Percentiles rank a stretch among this genome's conserved stretches.
phyloP scores from a whole-genome alignment of 805 yeast species.

The Hanseniaspora guilliermondii region DNA sequence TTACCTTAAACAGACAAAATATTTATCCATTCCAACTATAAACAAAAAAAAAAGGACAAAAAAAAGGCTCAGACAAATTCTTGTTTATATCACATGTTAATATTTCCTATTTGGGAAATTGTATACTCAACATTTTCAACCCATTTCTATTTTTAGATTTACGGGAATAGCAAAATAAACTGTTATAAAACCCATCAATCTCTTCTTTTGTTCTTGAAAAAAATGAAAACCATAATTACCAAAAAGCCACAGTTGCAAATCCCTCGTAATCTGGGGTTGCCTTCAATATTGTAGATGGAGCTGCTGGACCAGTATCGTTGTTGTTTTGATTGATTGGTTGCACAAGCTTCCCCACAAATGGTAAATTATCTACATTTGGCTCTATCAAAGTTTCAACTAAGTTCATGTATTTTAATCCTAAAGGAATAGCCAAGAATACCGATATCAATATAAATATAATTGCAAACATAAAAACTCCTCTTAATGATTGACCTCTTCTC shows the following conservation, averaged over 20 bases:
- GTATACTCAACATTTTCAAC: not conserved
- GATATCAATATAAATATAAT: conserved; percentile 31
- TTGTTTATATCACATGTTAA: not conserved
- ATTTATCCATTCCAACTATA: not conserved
- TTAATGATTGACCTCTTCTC: conserved; percentile 32
- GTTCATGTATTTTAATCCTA: conserved; percentile 25
- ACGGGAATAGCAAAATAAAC: not conserved
- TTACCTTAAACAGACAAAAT: not conserved
- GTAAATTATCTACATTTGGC: not conserved
- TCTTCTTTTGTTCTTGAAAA: not conserved
- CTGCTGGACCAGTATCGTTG: conserved; percentile 49
- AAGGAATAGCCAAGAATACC: conserved; percentile 37
- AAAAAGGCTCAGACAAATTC: not conserved
- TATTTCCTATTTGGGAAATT: not conserved
- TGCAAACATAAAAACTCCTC: conserved; percentile 38
- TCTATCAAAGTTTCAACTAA: not conserved
- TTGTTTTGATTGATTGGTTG: conserved; percentile 52
- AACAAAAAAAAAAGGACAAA: not conserved
- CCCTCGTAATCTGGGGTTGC: conserved; percentile 1
- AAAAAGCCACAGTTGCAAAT: not conserved
- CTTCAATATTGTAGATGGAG: not conserved
- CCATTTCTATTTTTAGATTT: not conserved
- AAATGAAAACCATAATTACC: too few relatives aligned
- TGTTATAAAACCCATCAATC: not conserved
- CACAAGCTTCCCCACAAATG: conserved; percentile 29